Evolutionary conservation across 2,329 filamentous ascomycete species (phyloP), one percentile per base, ranked within the genome.

Genomic region (Hypoxylon rubiginosum): DNA sequence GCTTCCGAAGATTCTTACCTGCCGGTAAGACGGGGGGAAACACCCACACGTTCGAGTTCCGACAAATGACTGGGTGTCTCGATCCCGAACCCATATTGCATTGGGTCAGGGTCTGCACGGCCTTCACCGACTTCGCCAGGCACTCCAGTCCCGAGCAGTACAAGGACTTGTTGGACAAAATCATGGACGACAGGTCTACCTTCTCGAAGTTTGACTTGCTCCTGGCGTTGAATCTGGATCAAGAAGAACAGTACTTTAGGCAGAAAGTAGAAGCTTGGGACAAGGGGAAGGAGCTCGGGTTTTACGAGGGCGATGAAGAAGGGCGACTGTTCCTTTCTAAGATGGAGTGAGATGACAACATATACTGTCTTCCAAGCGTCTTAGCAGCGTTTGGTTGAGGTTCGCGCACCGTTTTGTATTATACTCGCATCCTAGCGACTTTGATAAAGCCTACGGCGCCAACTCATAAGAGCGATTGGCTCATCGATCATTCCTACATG

Each of bases 31-130:
- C 54, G 1, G 68, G 70, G 19, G 71, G 72, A 0, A 74, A 75
- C 17, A 67, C 64, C 0, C 70, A 74, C 41, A 75, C 73, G 0
- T 70, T 75, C 26, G 72, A 75, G 58, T 75, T 69, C 48, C 70
- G 74, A 6, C 74, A 75, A 48, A 74, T 74, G 73, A 61, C 61
- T 11, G 70, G 71, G 10, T 67, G 67, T 17, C 26, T 74, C 7
- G 71, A 75, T 17, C 70, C 69, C 7, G 24, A 60, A 0, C 60
- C 66, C 9, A 75, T 75, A 53, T 59, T 67, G 7, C 60, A 57
- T 10, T 75, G 74, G 74, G 46, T 66, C 4, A 53, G 63, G 15
- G 55, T 67, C n/a, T 74, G 71, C 36, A 13, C 70, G 4, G 52
- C 36, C 1, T 60, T 73, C 50, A 66, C 70, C 9, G 66, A 74